Conservation (phyloP, 2,329 filamentous ascomycete species). For the Arthrobotrys musiformis region DNA sequence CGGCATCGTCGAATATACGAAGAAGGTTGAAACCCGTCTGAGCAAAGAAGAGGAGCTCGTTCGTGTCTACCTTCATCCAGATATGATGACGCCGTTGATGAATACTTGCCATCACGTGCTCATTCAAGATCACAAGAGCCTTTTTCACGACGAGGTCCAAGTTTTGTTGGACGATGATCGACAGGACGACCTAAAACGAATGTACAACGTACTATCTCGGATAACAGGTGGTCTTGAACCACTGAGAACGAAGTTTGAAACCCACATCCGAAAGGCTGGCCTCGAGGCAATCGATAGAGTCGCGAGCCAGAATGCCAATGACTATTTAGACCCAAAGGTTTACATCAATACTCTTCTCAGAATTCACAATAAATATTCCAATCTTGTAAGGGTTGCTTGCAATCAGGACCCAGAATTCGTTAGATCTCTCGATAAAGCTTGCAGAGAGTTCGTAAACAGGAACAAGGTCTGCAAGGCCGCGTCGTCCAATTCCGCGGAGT, state of each 20-base stretch:
- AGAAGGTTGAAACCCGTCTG: conserved; percentile 91
- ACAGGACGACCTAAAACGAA: conserved; percentile 92
- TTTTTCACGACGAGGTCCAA: conserved; percentile 97
- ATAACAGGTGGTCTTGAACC: conserved; percentile 94
- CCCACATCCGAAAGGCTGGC: conserved; percentile 90
- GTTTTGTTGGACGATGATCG: conserved; percentile 91
- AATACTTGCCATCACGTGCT: conserved; percentile 88
- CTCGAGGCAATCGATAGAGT: conserved; percentile 90
- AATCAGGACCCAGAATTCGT: conserved; percentile 97
- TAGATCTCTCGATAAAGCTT: conserved; percentile 90
- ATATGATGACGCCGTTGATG: conserved; percentile 87
- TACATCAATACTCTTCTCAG: conserved; percentile 96
- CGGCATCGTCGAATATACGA: conserved; percentile 99
- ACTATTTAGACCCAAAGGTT: conserved; percentile 88
- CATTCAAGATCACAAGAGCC: conserved; percentile 83
- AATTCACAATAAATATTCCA: conserved; percentile 92
- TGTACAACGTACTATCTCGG: conserved; percentile 90
- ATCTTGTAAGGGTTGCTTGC: conserved; percentile 90
- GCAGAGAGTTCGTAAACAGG: conserved; percentile 96
- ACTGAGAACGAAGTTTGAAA: conserved; percentile 85
- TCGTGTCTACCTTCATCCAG: conserved; percentile 86
- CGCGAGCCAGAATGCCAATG: conserved; percentile 78
- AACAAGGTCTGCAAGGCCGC: conserved; percentile 95
- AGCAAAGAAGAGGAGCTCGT: conserved; percentile 96
- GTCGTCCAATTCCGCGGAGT: conserved; percentile 91